Conservation (phyloP, 2,329 filamentous ascomycete genomes). For the Knufia petricola region DNA sequence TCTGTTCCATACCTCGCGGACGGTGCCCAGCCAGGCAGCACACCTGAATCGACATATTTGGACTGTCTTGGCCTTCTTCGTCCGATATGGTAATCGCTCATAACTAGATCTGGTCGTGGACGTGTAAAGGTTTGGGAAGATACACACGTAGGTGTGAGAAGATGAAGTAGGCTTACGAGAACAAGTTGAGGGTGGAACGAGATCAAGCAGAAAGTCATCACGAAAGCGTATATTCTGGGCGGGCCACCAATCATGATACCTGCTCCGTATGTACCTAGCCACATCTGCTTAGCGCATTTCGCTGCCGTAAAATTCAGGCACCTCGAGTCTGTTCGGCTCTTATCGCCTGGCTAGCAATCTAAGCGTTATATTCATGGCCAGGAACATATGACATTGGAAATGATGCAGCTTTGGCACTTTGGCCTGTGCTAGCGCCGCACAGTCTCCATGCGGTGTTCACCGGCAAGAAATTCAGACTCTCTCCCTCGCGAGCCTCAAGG, state of each 20-base stretch:
- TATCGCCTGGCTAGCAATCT: too few species aligned
- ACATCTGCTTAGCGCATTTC: too few species aligned
- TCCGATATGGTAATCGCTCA: not conserved
- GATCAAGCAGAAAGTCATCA: too few species aligned
- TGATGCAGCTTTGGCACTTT: conserved; percentile 6
- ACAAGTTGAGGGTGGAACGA: not conserved
- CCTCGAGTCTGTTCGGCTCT: too few species aligned
- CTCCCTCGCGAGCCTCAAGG: too few species aligned
- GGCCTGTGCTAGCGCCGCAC: conserved; percentile 12
- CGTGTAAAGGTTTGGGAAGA: not conserved
- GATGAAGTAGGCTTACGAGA: not conserved
- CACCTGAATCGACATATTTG: not conserved
- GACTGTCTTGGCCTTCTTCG: not conserved
- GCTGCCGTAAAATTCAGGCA: too few species aligned
- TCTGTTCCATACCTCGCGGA: not conserved
- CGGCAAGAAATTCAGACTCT: too few species aligned
- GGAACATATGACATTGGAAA: not conserved
- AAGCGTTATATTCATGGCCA: too few species aligned
- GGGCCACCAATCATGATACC: too few species aligned
- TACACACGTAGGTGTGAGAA: too few species aligned
- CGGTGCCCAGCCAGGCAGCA: not conserved
- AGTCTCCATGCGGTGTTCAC: conserved; percentile 10
- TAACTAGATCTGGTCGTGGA: not conserved
- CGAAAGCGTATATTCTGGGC: too few species aligned
- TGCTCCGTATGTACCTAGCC: too few species aligned